Percentiles rank a stretch among this genome's conserved stretches.
Conservation (phyloP, 345 rosid genomes). For the Brassica napus region Da-Ae NC_063435.1:15231001-15231500, state of each 20-base stretch:
- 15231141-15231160: too few relatives aligned
- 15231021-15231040: too few relatives aligned
- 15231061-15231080: too few relatives aligned
- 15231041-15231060: too few relatives aligned
- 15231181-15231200: constrained; percentile 73
- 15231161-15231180: constrained; percentile 44
- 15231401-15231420: background rate
- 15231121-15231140: too few relatives aligned
- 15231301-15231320: constrained; percentile 5
- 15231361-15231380: constrained; percentile 6
- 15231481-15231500: background rate
- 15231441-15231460: too few relatives aligned
- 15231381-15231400: background rate
- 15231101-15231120: too few relatives aligned
- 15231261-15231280: constrained; percentile 70
- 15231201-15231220: constrained; percentile 77
- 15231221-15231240: constrained; percentile 78
- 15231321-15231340: background rate
- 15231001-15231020: too few relatives aligned
- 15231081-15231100: too few relatives aligned
- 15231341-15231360: too few relatives aligned
- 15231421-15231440: too few relatives aligned
- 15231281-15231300: constrained; percentile 29
- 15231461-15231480: background rate
- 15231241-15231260: constrained; percentile 70